Percentiles rank a stretch among this genome's conserved stretches.
phyloP scores from a whole-genome alignment of 495 filamentous ascomycete genomes.

The Trichoderma virens region DNA sequence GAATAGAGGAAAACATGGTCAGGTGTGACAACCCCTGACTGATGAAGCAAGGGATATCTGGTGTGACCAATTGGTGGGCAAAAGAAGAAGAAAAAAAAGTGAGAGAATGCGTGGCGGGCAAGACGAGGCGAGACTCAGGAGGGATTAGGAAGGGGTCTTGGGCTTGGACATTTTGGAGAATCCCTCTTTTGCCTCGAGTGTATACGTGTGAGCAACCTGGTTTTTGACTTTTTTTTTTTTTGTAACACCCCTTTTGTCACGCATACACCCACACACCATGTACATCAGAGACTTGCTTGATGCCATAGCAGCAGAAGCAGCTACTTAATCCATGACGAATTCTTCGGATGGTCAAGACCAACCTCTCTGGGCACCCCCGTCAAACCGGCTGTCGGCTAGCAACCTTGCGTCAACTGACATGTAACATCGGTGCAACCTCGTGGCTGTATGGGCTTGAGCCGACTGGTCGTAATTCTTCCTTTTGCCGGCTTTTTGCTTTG shows the following conservation, averaged over 20 bases:
- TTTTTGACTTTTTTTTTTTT: not conserved
- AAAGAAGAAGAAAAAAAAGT: too few relatives aligned
- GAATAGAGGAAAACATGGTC: conserved; percentile 1
- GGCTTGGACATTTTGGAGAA: not conserved
- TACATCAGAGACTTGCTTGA: not conserved
- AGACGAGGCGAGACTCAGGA: not conserved
- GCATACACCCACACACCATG: not conserved
- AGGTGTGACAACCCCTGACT: not conserved
- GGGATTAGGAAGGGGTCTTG: not conserved
- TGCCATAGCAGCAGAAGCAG: conserved; percentile 3
- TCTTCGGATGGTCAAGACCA: not conserved
- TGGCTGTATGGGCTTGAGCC: not conserved
- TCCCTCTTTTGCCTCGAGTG: not conserved
- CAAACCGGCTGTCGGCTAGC: not conserved
- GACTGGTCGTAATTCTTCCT: not conserved
- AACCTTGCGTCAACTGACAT: too few relatives aligned
- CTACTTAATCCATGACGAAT: conserved; percentile 6
- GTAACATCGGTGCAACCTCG: not conserved
- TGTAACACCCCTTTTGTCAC: not conserved
- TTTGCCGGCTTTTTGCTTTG: not conserved
- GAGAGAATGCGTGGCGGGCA: not conserved
- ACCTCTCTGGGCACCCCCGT: not conserved
- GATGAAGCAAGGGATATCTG: not conserved
- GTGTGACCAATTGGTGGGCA: not conserved
- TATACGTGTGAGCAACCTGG: not conserved